These are phyloP conservation scores for Canavalia ensiformis DNA, from an alignment of 306 rosid genomes.

Conservation along the genomic window DNA sequence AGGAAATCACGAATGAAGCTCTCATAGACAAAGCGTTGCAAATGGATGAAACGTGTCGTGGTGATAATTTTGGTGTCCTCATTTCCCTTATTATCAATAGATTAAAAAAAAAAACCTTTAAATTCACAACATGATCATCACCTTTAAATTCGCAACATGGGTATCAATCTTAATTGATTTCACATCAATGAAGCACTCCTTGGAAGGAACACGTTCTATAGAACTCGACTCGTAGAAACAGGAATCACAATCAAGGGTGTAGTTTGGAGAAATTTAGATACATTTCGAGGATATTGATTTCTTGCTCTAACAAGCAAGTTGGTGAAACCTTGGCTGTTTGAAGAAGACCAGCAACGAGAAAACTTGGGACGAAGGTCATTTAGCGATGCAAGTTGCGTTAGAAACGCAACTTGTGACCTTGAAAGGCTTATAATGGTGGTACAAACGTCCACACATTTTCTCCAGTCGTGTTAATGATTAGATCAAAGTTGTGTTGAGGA, in stretches of 20 bases:
- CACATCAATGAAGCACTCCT: constrained; percentile 38
- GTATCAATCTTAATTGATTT: constrained; percentile 38
- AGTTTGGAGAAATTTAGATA: constrained; percentile 2
- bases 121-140: constrained; percentile 26
- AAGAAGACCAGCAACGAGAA: constrained; percentile 43
- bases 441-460: constrained; percentile 50
- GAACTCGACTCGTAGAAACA: neutral
- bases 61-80: constrained; percentile 48
- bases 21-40: constrained; percentile 40
- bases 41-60: constrained; percentile 8
- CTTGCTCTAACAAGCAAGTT: constrained; percentile 13
- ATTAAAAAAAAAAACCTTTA: constrained; percentile 37
- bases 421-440: constrained; percentile 32
- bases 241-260: constrained; percentile 41
- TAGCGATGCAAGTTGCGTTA: constrained; percentile 9
- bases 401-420: constrained; percentile 3
- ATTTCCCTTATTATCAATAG: constrained; percentile 34
- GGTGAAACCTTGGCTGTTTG: constrained; percentile 32
- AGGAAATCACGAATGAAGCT: constrained; percentile 39
- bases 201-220: constrained; percentile 9
- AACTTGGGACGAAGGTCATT: constrained; percentile 28
- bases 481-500: constrained; percentile 41
- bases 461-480: constrained; percentile 54
- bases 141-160: no score
- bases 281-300: neutral